Conservation (phyloP, 2,329 filamentous ascomycete genomes). For the Penicillium sp. region DNA sequence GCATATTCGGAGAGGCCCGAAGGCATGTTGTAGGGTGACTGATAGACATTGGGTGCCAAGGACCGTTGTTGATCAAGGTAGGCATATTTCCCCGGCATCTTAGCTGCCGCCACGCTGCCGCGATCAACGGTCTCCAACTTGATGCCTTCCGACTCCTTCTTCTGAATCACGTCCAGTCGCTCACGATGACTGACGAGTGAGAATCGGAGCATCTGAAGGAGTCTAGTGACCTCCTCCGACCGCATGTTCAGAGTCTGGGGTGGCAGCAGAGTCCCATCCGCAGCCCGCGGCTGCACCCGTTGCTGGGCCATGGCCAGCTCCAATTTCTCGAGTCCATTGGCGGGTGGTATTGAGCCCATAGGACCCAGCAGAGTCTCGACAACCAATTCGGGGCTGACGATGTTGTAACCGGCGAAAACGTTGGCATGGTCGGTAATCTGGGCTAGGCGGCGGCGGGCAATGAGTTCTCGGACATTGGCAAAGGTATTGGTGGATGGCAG, state of each 20-base stretch:
- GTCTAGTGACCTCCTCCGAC: conserved; percentile 42
- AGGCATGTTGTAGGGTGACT: conserved; percentile 44
- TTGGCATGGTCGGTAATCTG: conserved; percentile 47
- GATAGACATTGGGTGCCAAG: conserved; percentile 39
- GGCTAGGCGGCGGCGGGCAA: conserved; percentile 41
- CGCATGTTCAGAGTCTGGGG: conserved; percentile 44
- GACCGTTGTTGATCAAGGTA: conserved; percentile 41
- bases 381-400: conserved; percentile 44
- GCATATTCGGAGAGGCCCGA: conserved; percentile 44
- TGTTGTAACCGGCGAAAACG: conserved; percentile 43
- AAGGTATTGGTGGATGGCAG: conserved; percentile 39
- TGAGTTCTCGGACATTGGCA: conserved; percentile 42
- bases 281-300: conserved; percentile 39
- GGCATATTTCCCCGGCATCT: conserved; percentile 39
- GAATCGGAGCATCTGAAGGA: conserved; percentile 45
- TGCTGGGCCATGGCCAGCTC: conserved; percentile 45
- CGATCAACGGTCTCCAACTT: conserved; percentile 35
- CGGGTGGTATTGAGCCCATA: conserved; percentile 40
- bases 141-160: conserved; percentile 35
- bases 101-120: conserved; percentile 29
- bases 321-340: conserved; percentile 43
- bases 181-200: conserved; percentile 41
- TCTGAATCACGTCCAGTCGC: conserved; percentile 38
- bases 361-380: conserved; percentile 43
- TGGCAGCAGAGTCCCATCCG: conserved; percentile 38